Evolutionary conservation across 2,329 filamentous ascomycete genomes (phyloP).

Genomic region (Alternaria dauci): DNA sequence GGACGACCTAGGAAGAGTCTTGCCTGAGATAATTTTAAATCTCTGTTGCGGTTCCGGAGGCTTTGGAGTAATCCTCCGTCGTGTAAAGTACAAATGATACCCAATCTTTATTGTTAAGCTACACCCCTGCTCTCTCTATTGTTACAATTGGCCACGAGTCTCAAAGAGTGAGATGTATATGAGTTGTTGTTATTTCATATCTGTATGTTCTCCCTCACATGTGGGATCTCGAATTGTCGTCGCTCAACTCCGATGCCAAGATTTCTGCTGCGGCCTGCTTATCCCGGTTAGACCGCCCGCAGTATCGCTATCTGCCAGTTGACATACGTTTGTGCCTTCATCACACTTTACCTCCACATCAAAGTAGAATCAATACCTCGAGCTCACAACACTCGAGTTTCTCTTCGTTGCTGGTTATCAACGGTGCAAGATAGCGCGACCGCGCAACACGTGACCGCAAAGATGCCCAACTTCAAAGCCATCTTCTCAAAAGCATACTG

Average conservation of each 20-base stretch:
- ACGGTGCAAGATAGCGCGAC: not conserved
- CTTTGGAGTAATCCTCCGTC: not conserved
- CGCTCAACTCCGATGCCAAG: constrained; percentile 17
- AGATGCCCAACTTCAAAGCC: constrained; percentile 40
- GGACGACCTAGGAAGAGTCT: constrained; percentile 40
- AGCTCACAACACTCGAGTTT: not conserved
- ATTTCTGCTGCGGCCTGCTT: constrained; percentile 8
- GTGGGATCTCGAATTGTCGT: not conserved
- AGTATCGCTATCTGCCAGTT: constrained; percentile 2
- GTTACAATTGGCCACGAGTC: not conserved
- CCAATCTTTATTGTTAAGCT: constrained; percentile 9
- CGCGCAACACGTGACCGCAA: not conserved
- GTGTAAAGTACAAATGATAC: constrained; percentile 26
- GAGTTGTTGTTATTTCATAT: not conserved
- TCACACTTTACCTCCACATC: not conserved
- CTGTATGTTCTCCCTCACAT: not conserved
- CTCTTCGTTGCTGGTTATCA: not conserved
- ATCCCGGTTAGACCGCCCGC: constrained; percentile 9
- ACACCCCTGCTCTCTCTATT: not conserved
- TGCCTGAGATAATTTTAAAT: constrained; percentile 4
- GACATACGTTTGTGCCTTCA: not conserved
- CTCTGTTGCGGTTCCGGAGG: not conserved
- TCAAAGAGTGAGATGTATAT: not conserved
- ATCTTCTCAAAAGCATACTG: constrained; percentile 50
- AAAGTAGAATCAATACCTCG: not conserved